Conservation (phyloP, 2,329 filamentous ascomycete species). For the Ophiostoma sp. region DNA sequence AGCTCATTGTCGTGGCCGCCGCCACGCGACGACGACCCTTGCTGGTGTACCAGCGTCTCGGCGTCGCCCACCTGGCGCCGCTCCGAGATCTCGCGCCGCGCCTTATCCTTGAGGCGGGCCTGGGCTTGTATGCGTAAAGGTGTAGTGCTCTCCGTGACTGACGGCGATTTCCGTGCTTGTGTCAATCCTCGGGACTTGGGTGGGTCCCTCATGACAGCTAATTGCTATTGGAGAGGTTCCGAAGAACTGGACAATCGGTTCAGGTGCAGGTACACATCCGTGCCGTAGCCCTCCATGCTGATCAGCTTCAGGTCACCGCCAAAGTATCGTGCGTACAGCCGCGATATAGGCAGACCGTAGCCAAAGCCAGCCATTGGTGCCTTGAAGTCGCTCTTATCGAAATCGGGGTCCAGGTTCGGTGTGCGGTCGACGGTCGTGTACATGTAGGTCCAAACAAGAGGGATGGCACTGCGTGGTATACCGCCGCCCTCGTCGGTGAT, state of each 20-base stretch:
- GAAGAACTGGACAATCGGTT: conserved; percentile 94
- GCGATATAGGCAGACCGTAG: conserved; percentile 92
- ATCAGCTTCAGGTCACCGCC: conserved; percentile 96
- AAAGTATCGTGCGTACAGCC: conserved; percentile 95
- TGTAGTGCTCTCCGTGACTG: conserved; percentile 33
- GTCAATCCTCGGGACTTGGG: conserved; percentile 67
- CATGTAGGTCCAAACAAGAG: conserved; percentile 99
- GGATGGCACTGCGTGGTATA: conserved; percentile 88
- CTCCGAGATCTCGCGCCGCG: conserved; percentile 70
- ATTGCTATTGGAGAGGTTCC: conserved; percentile 92
- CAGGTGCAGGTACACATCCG: conserved; percentile 96
- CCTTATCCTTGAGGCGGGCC: conserved; percentile 62
- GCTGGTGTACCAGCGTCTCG: conserved; percentile 69
- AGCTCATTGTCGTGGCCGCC: conserved; percentile 40
- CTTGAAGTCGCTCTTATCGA: conserved; percentile 99
- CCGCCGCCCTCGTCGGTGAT: conserved; percentile 95
- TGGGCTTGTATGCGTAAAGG: conserved; percentile 59
- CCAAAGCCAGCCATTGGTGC: conserved; percentile 98
- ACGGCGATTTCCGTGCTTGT: conserved; percentile 32
- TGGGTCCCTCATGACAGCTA: conserved; percentile 84
- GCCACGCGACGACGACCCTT: conserved; percentile 32
- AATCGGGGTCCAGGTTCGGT: conserved; percentile 91
- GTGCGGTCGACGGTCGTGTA: conserved; percentile 98
- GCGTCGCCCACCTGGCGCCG: conserved; percentile 88
- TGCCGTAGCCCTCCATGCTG: conserved; percentile 99